These are phyloP conservation scores for Aspergillus sp. DNA, from an alignment of 2,329 filamentous ascomycete species.

Conservation along the genomic window DNA sequence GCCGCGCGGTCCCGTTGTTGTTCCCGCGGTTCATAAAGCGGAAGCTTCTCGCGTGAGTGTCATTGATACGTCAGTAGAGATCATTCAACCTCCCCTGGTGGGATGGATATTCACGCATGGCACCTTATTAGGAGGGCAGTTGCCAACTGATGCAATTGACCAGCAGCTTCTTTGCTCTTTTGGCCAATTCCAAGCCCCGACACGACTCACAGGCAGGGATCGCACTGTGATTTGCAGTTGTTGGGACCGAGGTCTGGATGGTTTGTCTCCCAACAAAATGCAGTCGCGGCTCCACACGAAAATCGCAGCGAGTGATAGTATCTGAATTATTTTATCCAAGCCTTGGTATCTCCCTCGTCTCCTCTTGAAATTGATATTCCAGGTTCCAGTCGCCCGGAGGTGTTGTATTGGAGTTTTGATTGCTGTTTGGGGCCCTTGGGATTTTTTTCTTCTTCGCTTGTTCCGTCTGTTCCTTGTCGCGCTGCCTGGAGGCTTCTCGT, in stretches of 20 bases:
- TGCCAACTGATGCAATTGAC: not conserved
- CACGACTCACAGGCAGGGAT: conserved; percentile 8
- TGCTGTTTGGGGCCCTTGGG: not conserved
- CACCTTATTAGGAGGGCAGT: not conserved
- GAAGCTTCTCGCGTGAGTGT: conserved; percentile 8
- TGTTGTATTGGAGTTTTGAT: not conserved
- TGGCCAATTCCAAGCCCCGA: not conserved
- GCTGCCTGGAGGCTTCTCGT: not conserved
- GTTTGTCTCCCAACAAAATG: conserved; percentile 16
- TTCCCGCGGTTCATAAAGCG: not conserved
- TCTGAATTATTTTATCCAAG: conserved; percentile 1
- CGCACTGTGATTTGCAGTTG: conserved; percentile 4
- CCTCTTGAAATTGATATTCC: not conserved
- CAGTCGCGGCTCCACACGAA: conserved; percentile 16
- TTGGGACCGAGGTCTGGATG: conserved; percentile 17
- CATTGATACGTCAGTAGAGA: not conserved
- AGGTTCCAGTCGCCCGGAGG: not conserved
- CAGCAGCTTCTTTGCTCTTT: not conserved
- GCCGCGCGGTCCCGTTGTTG: not conserved
- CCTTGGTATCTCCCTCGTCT: not conserved
- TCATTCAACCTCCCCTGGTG: not conserved
- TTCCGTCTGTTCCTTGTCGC: not conserved
- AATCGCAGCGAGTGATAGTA: not conserved
- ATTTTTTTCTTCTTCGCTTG: not conserved
- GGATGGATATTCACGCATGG: not conserved